Conservation (phyloP, 2,329 filamentous ascomycete genomes). For the Dendryphion nanum region DNA sequence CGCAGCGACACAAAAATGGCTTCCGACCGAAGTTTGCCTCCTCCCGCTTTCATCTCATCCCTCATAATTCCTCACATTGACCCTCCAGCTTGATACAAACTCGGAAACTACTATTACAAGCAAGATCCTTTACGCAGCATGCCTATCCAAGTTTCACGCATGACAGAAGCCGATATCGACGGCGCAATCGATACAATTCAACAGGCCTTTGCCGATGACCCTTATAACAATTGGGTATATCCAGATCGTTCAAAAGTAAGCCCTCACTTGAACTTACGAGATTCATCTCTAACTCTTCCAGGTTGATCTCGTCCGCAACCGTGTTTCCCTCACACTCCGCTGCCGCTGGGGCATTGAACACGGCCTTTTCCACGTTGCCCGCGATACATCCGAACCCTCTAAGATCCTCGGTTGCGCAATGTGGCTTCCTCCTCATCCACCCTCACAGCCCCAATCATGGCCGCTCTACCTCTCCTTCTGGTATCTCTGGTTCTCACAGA, state of each 20-base stretch:
- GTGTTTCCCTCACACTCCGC: slow-evolving; percentile 61
- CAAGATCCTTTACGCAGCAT: slow-evolving; percentile 22
- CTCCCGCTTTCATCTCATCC: no score
- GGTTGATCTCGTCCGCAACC: slow-evolving; percentile 62
- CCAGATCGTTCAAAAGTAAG: slow-evolving; percentile 56
- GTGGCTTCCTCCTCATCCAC: slow-evolving; percentile 63
- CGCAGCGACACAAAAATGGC: no score
- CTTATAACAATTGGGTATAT: slow-evolving; percentile 66
- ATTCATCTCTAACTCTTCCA: slow-evolving; percentile 25
- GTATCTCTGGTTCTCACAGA: slow-evolving; percentile 65
- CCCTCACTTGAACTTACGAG: slow-evolving; percentile 5
- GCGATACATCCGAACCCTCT: slow-evolving; percentile 50
- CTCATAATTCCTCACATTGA: no score
- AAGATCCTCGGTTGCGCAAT: slow-evolving; percentile 69
- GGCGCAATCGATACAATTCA: slow-evolving; percentile 65
- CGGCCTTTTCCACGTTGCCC: slow-evolving; percentile 68
- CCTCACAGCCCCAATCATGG: slow-evolving; percentile 56
- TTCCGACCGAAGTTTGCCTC: no score
- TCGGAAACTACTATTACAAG: not conserved
- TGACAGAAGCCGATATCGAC: slow-evolving; percentile 61
- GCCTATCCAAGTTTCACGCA: slow-evolving; percentile 55
- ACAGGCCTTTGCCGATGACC: slow-evolving; percentile 64
- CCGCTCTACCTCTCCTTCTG: slow-evolving; percentile 62
- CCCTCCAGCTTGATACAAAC: no score
- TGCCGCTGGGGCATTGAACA: slow-evolving; percentile 70